Evolutionary conservation across 2,329 filamentous ascomycete genomes (phyloP).

Genomic region (Anthostomella pinea): DNA sequence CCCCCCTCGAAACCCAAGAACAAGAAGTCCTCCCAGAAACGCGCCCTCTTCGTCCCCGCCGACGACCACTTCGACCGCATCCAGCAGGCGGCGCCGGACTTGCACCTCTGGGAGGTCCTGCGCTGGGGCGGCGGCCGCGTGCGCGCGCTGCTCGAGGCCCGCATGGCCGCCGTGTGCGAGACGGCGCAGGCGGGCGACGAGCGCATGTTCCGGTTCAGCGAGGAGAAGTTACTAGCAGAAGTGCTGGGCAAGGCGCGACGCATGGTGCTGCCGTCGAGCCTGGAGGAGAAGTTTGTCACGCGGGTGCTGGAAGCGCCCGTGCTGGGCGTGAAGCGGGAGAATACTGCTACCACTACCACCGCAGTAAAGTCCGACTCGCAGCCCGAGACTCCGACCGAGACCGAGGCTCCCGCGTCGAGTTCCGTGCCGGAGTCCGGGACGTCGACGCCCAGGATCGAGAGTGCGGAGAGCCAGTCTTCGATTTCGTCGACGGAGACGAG

Average conservation of each 20-base stretch:
- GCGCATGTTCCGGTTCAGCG: constrained; percentile 76
- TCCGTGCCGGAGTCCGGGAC: constrained; percentile 14
- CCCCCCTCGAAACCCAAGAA: constrained; percentile 33
- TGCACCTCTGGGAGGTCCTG: constrained; percentile 60
- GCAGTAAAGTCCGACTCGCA: constrained; percentile 10
- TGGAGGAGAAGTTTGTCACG: constrained; percentile 83
- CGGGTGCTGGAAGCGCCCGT: constrained; percentile 75
- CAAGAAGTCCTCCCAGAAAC: constrained; percentile 52
- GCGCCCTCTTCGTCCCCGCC: constrained; percentile 57
- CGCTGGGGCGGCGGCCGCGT: constrained; percentile 42
- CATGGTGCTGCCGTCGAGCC: constrained; percentile 71
- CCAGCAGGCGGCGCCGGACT: constrained; percentile 46
- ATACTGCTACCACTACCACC: constrained; percentile 32
- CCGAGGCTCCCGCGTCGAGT: constrained; percentile 17
- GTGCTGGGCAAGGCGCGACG: constrained; percentile 69
- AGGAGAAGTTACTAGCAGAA: constrained; percentile 64
- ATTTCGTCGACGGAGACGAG: constrained; percentile 34
- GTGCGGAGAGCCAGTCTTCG: constrained; percentile 43
- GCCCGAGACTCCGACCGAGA: constrained; percentile 8
- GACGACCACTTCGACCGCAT: constrained; percentile 72
- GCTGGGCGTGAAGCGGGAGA: constrained; percentile 61
- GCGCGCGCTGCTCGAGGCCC: constrained; percentile 54
- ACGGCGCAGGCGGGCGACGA: constrained; percentile 80
- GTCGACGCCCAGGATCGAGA: constrained; percentile 30
- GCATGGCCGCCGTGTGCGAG: constrained; percentile 74